Evolutionary conservation across 805 yeast species (phyloP), one percentile per base, ranked within the genome.

Genomic region (Pichia occidentalis): DNA sequence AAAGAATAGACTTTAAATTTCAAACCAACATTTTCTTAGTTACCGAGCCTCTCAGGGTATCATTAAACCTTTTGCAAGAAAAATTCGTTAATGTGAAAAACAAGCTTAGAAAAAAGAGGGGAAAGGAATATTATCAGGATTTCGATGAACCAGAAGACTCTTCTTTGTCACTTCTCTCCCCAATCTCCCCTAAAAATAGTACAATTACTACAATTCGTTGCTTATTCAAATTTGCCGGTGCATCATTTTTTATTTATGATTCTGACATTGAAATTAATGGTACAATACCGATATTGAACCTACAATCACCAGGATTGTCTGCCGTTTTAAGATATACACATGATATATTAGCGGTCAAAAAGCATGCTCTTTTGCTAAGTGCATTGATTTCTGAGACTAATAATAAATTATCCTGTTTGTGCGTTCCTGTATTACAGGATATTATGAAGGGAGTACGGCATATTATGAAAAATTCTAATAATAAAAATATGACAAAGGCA

Each of bases 371-470:
- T 17, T 63, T 68, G 16, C 57, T 71, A 20, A 83, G 81, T 40
- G 63, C 81, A 1, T 57, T 69, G 8, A 75, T 84, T 9, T 72
- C 84, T 13, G 69, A 85, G 1, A 84, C 96, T 0, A 75, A 74
- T 34, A 92, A 92, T 51, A 70, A 69, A 0, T 50, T 92, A 3
- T 71, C 72, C 40, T 75, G 95, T 0, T 64, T 77, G 0, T 85
- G 95, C 57, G 86, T 86, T 24, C 95, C 95, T 0, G 80, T 85
- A 5, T 51, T 86, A 3, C 56, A 66, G 29, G 92, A 81, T 39
- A 63, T 86, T 36, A 60, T 69, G 11, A 60, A 65, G 12, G 70
- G 77, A 10, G 45, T 73, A 25, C 71, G 73, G 46, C 55, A 59
- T 9, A 64, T 77, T 54, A 65, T 81, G 56, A 61, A 61, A 9